A percentile compares a stretch with the other conserved stretches of the same genome.
Conservation (phyloP, 2,329 filamentous ascomycete genomes). For the Verticillium nonalfalfae region DNA sequence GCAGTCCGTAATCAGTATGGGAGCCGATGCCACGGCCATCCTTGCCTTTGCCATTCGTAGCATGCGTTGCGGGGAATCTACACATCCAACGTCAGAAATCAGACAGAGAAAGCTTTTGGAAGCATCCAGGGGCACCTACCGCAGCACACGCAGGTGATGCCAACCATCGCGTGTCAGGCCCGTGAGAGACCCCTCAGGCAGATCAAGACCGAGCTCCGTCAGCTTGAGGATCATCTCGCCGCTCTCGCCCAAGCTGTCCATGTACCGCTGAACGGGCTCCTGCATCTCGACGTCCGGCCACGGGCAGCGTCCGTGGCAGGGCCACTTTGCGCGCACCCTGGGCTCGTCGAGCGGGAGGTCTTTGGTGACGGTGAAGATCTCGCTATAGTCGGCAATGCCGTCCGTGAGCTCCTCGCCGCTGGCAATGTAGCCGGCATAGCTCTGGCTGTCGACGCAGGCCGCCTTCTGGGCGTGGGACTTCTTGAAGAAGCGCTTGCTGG, state of each 20-base stretch:
- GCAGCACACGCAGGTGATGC: constrained; percentile 42
- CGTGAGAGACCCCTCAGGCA: constrained; percentile 31
- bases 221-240: constrained; percentile 39
- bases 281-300: constrained; percentile 38
- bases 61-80: constrained; percentile 23
- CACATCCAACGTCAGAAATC: neutral
- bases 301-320: constrained; percentile 41
- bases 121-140: constrained; percentile 20
- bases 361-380: constrained; percentile 47
- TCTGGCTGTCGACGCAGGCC: constrained; percentile 34
- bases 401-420: constrained; percentile 41
- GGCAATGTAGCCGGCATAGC: constrained; percentile 42
- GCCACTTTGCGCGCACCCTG: constrained; percentile 34
- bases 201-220: constrained; percentile 35
- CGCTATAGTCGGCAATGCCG: constrained; percentile 43
- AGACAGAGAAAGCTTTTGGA: neutral
- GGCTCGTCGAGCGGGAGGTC: constrained; percentile 31
- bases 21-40: constrained; percentile 42
- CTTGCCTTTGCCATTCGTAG: constrained; percentile 41
- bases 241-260: constrained; percentile 28
- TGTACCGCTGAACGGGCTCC: constrained; percentile 30
- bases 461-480: constrained; percentile 28
- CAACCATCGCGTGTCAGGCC: constrained; percentile 39
- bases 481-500: constrained; percentile 32
- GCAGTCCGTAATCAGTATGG: constrained; percentile 45